Conservation (phyloP, 2,329 filamentous ascomycete genomes). For the Fusarium paranaense region DNA sequence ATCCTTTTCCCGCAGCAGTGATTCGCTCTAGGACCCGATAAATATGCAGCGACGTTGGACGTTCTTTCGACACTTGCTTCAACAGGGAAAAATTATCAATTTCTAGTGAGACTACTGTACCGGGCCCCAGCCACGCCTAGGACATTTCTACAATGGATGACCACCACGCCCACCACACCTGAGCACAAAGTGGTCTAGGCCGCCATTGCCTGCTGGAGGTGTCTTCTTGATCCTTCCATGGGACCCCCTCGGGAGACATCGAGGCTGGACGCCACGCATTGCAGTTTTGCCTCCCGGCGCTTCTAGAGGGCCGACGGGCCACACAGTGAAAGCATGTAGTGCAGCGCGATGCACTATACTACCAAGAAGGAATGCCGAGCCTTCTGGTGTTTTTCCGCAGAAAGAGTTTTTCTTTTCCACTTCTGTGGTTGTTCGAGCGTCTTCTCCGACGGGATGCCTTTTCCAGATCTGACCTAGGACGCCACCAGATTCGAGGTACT, state of each 20-base stretch:
- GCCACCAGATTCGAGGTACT: conserved; percentile 22
- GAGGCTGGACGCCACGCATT: conserved; percentile 35
- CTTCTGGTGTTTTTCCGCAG: conserved; percentile 21
- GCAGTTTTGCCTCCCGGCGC: conserved; percentile 37
- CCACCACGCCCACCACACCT: background rate
- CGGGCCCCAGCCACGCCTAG: conserved; percentile 1
- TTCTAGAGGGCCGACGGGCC: conserved; percentile 30
- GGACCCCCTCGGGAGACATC: conserved; percentile 21
- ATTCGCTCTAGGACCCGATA: conserved; percentile 13
- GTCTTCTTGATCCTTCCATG: conserved; percentile 8
- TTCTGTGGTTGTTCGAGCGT: conserved; percentile 11
- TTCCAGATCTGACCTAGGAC: conserved; percentile 25
- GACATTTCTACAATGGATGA: conserved; percentile 8
- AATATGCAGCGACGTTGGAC: conserved; percentile 35
- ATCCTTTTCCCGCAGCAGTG: conserved; percentile 9
- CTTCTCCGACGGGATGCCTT: conserved; percentile 12
- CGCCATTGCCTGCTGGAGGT: conserved; percentile 12
- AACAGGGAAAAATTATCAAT: background rate
- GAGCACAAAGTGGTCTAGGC: conserved; percentile 18
- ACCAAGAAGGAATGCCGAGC: conserved; percentile 27
- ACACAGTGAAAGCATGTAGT: conserved; percentile 24
- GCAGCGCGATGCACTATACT: conserved; percentile 17
- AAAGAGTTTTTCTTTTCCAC: conserved; percentile 11
- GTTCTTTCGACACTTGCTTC: background rate
- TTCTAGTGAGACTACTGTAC: background rate